Percentiles rank a stretch among this genome's conserved stretches.
These are phyloP conservation scores for Diaporthe vaccinii DNA, from an alignment of 2,329 filamentous ascomycete species.

Conservation along the genomic window DNA sequence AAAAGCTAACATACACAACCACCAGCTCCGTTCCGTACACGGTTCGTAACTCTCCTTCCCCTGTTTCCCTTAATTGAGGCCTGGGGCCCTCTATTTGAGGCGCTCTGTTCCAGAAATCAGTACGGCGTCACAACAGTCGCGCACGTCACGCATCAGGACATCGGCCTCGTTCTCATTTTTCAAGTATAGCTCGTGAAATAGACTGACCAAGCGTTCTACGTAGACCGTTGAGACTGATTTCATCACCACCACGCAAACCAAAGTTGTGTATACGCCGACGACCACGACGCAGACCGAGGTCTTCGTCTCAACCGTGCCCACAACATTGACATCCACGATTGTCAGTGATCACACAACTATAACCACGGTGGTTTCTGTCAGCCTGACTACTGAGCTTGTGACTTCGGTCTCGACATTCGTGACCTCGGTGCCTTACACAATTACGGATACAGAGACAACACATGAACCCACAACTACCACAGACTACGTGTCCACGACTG, in stretches of 20 bases:
- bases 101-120: background rate
- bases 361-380: background rate
- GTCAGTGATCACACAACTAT: background rate
- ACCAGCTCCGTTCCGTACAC: conserved; percentile 22
- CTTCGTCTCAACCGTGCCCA: background rate
- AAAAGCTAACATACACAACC: background rate
- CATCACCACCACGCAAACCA: background rate
- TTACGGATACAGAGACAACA: background rate
- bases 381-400: background rate
- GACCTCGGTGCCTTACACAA: background rate
- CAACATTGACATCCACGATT: background rate
- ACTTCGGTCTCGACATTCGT: background rate
- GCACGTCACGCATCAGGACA: too few relatives aligned
- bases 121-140: background rate
- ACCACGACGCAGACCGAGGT: background rate
- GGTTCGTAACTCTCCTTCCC: background rate
- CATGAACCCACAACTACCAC: background rate
- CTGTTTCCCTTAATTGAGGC: background rate
- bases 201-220: background rate
- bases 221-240: conserved; percentile 5
- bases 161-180: background rate
- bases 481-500: background rate
- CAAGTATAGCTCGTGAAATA: background rate
- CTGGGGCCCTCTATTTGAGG: background rate
- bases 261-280: background rate